Conservation (phyloP, 176 grass and related monocot species). For the Carex cristatella region DNA sequence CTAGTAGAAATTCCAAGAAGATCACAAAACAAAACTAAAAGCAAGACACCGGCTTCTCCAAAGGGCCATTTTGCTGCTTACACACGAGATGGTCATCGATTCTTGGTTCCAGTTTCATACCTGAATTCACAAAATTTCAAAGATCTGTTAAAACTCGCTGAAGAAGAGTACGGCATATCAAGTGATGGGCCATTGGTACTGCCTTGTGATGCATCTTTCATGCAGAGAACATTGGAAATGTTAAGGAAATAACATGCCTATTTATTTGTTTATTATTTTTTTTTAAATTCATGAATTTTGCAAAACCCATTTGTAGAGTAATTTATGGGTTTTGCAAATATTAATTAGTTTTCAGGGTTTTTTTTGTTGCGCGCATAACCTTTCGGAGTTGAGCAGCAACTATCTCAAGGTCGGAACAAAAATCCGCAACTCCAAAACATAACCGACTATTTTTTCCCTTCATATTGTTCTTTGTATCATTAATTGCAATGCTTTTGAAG, state of each 20-base stretch:
- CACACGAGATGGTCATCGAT: constrained; percentile 42
- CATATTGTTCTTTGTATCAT: constrained; percentile 3
- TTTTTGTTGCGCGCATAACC: not conserved
- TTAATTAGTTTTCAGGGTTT: not conserved
- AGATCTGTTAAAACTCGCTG: constrained; percentile 54
- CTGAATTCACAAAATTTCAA: constrained; percentile 47
- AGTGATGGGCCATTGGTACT: constrained; percentile 55
- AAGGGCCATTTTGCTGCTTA: constrained; percentile 64
- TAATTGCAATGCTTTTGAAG: constrained; percentile 1
- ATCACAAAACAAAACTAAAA: constrained; percentile 17
- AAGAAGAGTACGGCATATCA: constrained; percentile 62
- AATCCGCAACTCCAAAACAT: not conserved
- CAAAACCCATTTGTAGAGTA: not conserved
- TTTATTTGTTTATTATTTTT: not conserved
- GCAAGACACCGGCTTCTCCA: constrained; percentile 33
- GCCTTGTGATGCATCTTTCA: constrained; percentile 44
- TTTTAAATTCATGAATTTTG: not conserved
- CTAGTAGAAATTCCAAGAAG: constrained; percentile 53
- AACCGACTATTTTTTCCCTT: constrained; percentile 3
- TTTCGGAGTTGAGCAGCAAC: not conserved
- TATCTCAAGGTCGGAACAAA: not conserved
- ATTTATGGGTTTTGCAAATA: not conserved
- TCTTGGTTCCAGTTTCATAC: constrained; percentile 60
- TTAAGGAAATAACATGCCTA: not conserved
- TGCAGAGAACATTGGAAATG: constrained; percentile 35